These are phyloP conservation scores for Phoma sp. DNA, from an alignment of 2,329 filamentous ascomycete genomes.

Conservation along the genomic window DNA sequence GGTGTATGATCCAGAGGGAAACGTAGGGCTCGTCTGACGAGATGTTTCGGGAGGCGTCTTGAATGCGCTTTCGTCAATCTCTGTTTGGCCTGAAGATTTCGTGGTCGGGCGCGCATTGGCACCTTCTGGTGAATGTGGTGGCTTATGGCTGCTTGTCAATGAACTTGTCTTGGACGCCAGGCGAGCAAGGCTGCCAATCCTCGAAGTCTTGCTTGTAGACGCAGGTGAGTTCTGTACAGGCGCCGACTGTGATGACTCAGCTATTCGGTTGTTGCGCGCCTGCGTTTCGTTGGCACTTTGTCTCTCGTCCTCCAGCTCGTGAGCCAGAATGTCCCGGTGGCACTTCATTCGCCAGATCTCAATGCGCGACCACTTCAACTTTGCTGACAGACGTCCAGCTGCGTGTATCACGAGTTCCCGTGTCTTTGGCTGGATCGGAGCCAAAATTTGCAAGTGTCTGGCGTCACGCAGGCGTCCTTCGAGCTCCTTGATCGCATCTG, in stretches of 20 bases:
- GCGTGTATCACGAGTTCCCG: constrained; percentile 85
- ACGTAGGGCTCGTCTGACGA: constrained; percentile 44
- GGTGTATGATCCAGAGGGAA: constrained; percentile 36
- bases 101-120: constrained; percentile 41
- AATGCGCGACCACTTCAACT: constrained; percentile 91
- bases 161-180: constrained; percentile 47
- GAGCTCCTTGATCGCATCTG: constrained; percentile 74
- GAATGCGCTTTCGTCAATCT: constrained; percentile 51
- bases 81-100: constrained; percentile 46
- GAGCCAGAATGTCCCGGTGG: constrained; percentile 82
- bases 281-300: constrained; percentile 44
- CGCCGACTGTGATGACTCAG: constrained; percentile 27
- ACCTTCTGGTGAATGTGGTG: constrained; percentile 38
- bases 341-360: constrained; percentile 93
- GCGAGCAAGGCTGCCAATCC: constrained; percentile 41
- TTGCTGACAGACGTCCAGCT: constrained; percentile 82
- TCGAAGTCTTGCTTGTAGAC: constrained; percentile 35
- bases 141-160: constrained; percentile 36
- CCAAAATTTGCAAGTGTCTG: constrained; percentile 84
- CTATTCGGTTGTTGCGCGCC: constrained; percentile 33
- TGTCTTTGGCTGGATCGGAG: constrained; percentile 89
- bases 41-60: constrained; percentile 54
- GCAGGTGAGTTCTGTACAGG: constrained; percentile 34
- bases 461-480: constrained; percentile 87
- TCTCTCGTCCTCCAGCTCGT: constrained; percentile 84